Conservation (phyloP, 78 protist species). For the Dictyostelium firmibasis region DNA sequence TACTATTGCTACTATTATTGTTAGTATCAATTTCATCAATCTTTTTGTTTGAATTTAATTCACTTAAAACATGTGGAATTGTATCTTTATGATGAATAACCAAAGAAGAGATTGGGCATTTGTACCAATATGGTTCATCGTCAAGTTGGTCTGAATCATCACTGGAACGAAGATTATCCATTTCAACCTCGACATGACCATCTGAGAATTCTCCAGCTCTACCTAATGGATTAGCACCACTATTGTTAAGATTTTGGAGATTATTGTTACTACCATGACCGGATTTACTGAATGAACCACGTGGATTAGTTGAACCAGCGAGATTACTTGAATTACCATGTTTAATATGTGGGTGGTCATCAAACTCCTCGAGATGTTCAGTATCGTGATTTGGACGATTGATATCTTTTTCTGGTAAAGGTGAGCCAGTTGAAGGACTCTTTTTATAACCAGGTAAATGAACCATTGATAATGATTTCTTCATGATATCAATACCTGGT, state of each 20-base stretch:
- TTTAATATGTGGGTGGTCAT: conserved; percentile 22
- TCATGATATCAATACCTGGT: conserved; percentile 68
- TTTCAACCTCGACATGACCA: not conserved
- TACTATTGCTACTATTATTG: not conserved
- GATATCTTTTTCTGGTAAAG: not conserved
- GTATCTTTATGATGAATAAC: conserved; percentile 59
- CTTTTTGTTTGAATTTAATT: not conserved
- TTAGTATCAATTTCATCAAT: not conserved
- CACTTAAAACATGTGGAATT: not conserved
- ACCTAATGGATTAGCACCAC: not conserved
- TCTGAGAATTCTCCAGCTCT: not conserved
- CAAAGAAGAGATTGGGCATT: conserved; percentile 48
- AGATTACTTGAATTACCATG: not conserved
- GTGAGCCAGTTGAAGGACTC: not conserved
- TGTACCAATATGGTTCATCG: conserved; percentile 41
- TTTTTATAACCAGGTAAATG: conserved; percentile 40
- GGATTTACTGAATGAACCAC: not conserved
- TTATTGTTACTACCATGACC: not conserved
- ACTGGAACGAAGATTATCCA: not conserved
- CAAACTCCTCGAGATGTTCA: conserved; percentile 1
- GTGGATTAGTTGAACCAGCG: not conserved
- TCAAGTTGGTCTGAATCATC: not conserved
- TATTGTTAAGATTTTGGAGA: not conserved
- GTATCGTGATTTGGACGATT: not conserved
- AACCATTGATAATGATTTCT: conserved; percentile 49